A percentile compares a stretch with the other conserved stretches of the same genome.
These are phyloP conservation scores for Sanghuangporus sanghuang DNA, from an alignment of 1,284 basidiomycete genomes.

Conservation along the genomic window DNA sequence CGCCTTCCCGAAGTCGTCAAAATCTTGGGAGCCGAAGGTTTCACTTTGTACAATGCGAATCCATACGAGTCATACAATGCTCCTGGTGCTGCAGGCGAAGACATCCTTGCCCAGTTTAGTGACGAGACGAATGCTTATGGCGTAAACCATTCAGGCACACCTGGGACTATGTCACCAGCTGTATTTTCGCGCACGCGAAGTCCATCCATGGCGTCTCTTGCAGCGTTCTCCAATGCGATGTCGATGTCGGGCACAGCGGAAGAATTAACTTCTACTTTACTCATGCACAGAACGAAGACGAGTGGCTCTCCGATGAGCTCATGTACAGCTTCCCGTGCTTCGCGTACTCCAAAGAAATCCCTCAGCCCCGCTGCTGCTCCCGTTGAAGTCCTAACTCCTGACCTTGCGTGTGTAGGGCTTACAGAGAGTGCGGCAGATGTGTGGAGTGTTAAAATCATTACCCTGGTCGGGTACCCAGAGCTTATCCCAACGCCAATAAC, in stretches of 20 bases:
- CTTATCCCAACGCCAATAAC: constrained; percentile 39
- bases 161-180: constrained; percentile 29
- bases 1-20: constrained; percentile 58
- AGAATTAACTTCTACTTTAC: not conserved
- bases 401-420: constrained; percentile 39
- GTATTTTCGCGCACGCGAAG: constrained; percentile 42
- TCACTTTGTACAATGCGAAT: constrained; percentile 46
- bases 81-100: not conserved
- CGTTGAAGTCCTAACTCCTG: constrained; percentile 45
- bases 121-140: constrained; percentile 1
- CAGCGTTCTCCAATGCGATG: constrained; percentile 9
- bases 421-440: constrained; percentile 58
- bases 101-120: not conserved
- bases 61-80: not conserved
- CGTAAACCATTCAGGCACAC: constrained; percentile 1
- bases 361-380: constrained; percentile 13
- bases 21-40: constrained; percentile 56
- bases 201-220: constrained; percentile 30
- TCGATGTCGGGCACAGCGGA: not conserved
- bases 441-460: constrained; percentile 70
- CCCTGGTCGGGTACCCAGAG: constrained; percentile 68
- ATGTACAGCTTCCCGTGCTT: not conserved
- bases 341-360: constrained; percentile 8
- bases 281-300: constrained; percentile 1
- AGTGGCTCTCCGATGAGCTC: not conserved